Conservation (phyloP, 2,329 filamentous ascomycete genomes). For the Fusarium proliferatum region DNA sequence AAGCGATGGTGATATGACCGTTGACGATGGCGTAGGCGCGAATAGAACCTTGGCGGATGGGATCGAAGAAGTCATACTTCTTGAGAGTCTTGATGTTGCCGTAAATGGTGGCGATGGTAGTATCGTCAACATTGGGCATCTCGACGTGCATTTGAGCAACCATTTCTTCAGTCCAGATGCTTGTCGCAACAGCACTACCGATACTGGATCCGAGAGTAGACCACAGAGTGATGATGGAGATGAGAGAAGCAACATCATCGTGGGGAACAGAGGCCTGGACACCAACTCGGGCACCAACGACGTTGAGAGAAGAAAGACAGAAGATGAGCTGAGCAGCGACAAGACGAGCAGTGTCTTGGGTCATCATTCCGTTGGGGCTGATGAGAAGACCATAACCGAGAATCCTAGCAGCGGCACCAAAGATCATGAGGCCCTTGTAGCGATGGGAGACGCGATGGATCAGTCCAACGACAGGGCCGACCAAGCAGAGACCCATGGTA, state of each 20-base stretch:
- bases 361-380: slow-evolving; percentile 44
- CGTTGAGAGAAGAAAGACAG: slow-evolving; percentile 52
- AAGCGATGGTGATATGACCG: slow-evolving; percentile 50
- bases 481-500: slow-evolving; percentile 53
- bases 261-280: slow-evolving; percentile 56
- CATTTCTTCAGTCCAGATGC: slow-evolving; percentile 56
- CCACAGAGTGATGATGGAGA: slow-evolving; percentile 54
- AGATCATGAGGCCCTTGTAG: slow-evolving; percentile 55
- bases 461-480: slow-evolving; percentile 51
- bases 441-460: slow-evolving; percentile 52
- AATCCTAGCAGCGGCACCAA: slow-evolving; percentile 51
- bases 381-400: slow-evolving; percentile 53
- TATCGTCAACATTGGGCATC: slow-evolving; percentile 41
- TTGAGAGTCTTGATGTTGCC: slow-evolving; percentile 50
- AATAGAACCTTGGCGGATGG: slow-evolving; percentile 52
- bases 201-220: slow-evolving; percentile 52
- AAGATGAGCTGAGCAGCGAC: slow-evolving; percentile 52
- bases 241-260: slow-evolving; percentile 54
- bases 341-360: slow-evolving; percentile 49
- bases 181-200: slow-evolving; percentile 52
- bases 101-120: slow-evolving; percentile 47
- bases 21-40: slow-evolving; percentile 50
- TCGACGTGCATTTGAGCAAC: slow-evolving; percentile 47
- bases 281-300: slow-evolving; percentile 55
- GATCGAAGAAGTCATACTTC: slow-evolving; percentile 48